phyloP scores from a whole-genome alignment of 2,329 filamentous ascomycete genomes.

The Zymoseptoria ardabiliae region DNA sequence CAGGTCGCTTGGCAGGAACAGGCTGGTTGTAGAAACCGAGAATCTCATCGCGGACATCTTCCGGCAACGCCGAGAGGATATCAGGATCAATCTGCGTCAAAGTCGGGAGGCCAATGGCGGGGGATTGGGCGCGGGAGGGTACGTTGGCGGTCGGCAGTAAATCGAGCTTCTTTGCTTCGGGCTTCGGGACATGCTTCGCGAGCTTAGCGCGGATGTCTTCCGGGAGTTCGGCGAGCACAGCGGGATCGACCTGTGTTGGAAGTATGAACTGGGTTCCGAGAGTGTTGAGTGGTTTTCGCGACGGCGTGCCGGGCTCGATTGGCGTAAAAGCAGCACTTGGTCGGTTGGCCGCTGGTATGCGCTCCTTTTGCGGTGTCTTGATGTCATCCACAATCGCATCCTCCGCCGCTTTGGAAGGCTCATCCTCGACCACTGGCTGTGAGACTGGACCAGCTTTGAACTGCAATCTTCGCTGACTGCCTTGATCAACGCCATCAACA shows the following conservation, averaged over 20 bases:
- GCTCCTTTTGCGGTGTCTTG: slow-evolving; percentile 31
- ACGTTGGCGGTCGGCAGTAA: slow-evolving; percentile 14
- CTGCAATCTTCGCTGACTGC: slow-evolving; percentile 70
- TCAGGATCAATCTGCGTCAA: slow-evolving; percentile 80
- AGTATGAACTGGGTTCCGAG: slow-evolving; percentile 87
- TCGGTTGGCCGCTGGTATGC: slow-evolving; percentile 21
- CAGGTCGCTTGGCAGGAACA: slow-evolving; percentile 27
- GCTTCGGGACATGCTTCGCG: slow-evolving; percentile 44
- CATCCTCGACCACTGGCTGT: slow-evolving; percentile 22
- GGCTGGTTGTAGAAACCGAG: slow-evolving; percentile 58
- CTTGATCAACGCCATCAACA: slow-evolving; percentile 48
- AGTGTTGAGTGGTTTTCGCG: slow-evolving; percentile 65
- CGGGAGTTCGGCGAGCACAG: slow-evolving; percentile 77
- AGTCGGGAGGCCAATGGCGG: slow-evolving; percentile 40
- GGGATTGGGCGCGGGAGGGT: slow-evolving; percentile 19
- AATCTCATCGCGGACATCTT: slow-evolving; percentile 78
- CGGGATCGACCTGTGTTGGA: slow-evolving; percentile 72
- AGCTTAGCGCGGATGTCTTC: slow-evolving; percentile 73
- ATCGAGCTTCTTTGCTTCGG: slow-evolving; percentile 5
- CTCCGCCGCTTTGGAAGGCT: slow-evolving; percentile 16
- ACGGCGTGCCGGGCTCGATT: slow-evolving; percentile 36
- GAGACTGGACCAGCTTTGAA: slow-evolving; percentile 53
- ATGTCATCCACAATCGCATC: slow-evolving; percentile 43
- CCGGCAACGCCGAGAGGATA: slow-evolving; percentile 73
- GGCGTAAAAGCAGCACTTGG: slow-evolving; percentile 33